Conservation (phyloP, 176 grass and related monocot species). For the Hyparrhenia diplandra region DNA sequence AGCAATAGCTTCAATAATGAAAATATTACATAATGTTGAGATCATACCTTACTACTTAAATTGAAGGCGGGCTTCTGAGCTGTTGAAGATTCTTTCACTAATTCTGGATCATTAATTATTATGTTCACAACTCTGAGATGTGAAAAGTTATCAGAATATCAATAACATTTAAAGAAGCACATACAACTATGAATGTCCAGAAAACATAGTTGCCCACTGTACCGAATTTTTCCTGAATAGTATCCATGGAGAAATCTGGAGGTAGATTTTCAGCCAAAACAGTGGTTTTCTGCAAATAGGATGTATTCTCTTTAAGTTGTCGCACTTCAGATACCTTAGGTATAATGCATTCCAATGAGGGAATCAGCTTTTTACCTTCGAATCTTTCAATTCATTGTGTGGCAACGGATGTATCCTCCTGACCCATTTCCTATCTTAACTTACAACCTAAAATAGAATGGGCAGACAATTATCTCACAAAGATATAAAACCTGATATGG, state of each 20-base stretch:
- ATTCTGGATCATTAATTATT: slow-evolving; percentile 61
- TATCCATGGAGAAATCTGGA: slow-evolving; percentile 55
- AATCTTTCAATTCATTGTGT: slow-evolving; percentile 42
- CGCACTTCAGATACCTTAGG: background rate
- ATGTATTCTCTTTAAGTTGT: background rate
- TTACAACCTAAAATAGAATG: slow-evolving; percentile 57
- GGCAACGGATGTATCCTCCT: slow-evolving; percentile 63
- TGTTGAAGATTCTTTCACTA: slow-evolving; percentile 32
- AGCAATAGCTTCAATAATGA: background rate
- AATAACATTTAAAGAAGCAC: background rate
- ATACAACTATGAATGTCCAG: background rate
- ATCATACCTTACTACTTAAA: slow-evolving; percentile 68
- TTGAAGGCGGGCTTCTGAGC: slow-evolving; percentile 39
- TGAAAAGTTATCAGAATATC: slow-evolving; percentile 2
- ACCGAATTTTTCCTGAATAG: slow-evolving; percentile 59
- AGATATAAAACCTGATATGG: slow-evolving; percentile 21
- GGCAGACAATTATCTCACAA: slow-evolving; percentile 10
- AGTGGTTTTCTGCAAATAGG: slow-evolving; percentile 49
- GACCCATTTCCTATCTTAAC: slow-evolving; percentile 66
- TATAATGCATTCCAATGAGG: slow-evolving; percentile 13
- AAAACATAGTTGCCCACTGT: slow-evolving; percentile 65
- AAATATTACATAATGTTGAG: background rate
- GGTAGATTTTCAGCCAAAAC: slow-evolving; percentile 87
- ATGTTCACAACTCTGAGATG: slow-evolving; percentile 60
- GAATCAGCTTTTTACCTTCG: slow-evolving; percentile 33